Evolutionary conservation across 768 basidiomycete genomes (phyloP), one percentile per base, ranked within the genome.

Genomic region (Polyporus arcularius): DNA sequence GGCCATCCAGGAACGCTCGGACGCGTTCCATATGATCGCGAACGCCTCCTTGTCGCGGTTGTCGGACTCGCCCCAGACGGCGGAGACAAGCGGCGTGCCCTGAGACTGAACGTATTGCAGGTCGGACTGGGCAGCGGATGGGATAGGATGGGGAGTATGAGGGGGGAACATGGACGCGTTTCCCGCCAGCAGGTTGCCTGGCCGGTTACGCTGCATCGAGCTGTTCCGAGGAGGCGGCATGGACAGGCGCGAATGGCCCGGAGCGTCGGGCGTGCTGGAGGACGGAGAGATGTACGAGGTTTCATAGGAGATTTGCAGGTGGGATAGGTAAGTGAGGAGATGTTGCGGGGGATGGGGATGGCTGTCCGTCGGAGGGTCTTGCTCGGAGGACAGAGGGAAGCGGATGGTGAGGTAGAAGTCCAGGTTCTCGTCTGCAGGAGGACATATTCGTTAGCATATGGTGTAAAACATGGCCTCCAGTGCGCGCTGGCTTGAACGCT

Each of bases 131-230:
- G 82, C 80, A 30, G 90, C 87, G 0, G 82, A 77, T 1, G 94
- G 94, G 15, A 87, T 88, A 1, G 94, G 94, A 70, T 89, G 87
- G 0, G 94, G 95, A 0, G 94, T 97, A 53, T 78, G 78, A 1
- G 93, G 93, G 31, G 92, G 92, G 63, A 89, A 82, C 67, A 92
- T 88, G 3, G 88, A 86, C 1, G 89, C 62, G 53, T 69, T 65
- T 3, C 60, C 64, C 39, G 67, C 65, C 61, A 84, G 82, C 18
- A 70, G 66, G 65, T 78, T 18, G 11, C 67, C 51, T 7, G 76
- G 69, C 43, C 75, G 76, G 28, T 73, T 70, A 50, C 76, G 69
- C 54, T 76, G 74, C 53, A 83, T 71, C 18, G 83, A 80, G n/a
- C 79, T 77, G 3, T 82, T 79, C 11, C 86, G 81, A 18, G 87